Conservation (phyloP, 208 protist genomes). For the Leishmania tarentolae region DNA sequence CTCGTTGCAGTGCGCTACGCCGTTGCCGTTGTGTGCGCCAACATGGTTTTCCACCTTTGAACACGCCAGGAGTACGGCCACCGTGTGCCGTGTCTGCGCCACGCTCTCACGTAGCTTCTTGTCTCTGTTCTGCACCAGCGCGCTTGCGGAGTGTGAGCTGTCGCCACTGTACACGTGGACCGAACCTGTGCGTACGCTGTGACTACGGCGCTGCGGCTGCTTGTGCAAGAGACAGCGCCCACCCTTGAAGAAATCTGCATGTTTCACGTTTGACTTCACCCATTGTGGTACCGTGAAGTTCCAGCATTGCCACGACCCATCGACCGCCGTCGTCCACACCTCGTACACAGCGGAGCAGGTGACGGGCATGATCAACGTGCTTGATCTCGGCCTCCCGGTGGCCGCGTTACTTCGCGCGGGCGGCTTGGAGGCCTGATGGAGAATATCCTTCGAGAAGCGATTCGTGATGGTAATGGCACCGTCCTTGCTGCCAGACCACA, state of each 20-base stretch:
- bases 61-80: conserved; percentile 33
- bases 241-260: conserved; percentile 10
- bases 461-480: conserved; percentile 57
- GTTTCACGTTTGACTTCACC: conserved; percentile 2
- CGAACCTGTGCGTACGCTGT: conserved; percentile 9
- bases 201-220: conserved; percentile 18
- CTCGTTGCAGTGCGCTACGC: background rate
- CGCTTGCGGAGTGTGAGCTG: background rate
- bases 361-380: conserved; percentile 43
- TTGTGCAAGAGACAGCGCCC: conserved; percentile 19
- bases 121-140: conserved; percentile 1
- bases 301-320: conserved; percentile 60
- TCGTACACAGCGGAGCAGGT: conserved; percentile 45
- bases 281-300: conserved; percentile 35
- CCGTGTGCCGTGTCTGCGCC: conserved; percentile 37
- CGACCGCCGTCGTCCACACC: conserved; percentile 41
- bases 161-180: background rate
- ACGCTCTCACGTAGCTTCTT: conserved; percentile 46
- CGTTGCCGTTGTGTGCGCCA: background rate
- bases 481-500: conserved; percentile 80
- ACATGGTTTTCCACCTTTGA: conserved; percentile 8
- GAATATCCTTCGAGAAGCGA: conserved; percentile 45
- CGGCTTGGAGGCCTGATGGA: conserved; percentile 43
- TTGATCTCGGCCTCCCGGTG: conserved; percentile 13
- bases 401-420: conserved; percentile 17